Conservation (phyloP, 2,329 filamentous ascomycete genomes). For the Neofusicoccum ribis region DNA sequence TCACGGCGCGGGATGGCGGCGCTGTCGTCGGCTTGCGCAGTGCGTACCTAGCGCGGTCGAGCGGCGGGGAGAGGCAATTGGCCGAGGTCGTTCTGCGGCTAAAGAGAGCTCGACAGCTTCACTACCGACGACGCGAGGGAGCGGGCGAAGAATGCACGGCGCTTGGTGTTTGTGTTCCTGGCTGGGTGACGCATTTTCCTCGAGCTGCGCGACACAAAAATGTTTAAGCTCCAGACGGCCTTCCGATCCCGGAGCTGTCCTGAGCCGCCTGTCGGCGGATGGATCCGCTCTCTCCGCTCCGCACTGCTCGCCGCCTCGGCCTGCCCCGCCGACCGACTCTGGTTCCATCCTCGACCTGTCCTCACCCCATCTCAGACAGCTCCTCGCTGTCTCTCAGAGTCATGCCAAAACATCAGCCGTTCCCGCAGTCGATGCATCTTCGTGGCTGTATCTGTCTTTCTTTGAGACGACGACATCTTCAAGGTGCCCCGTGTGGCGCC, state of each 20-base stretch:
- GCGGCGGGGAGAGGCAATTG: slow-evolving; percentile 10
- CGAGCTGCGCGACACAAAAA: slow-evolving; percentile 9
- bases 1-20: neutral
- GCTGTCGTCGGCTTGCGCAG: slow-evolving; percentile 9
- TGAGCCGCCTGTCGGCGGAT: slow-evolving; percentile 3
- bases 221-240: slow-evolving; percentile 8
- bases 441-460: too few species aligned
- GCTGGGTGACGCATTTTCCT: neutral
- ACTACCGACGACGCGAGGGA: neutral
- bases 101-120: slow-evolving; percentile 3
- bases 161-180: slow-evolving; percentile 13
- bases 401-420: too few species aligned
- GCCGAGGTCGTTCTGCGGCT: slow-evolving; percentile 18
- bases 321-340: neutral
- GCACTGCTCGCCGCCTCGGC: neutral
- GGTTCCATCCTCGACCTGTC: neutral
- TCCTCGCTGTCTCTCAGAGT: neutral
- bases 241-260: slow-evolving; percentile 15
- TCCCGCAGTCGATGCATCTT: too few species aligned
- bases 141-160: neutral
- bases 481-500: too few species aligned
- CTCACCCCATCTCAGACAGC: neutral
- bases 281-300: neutral
- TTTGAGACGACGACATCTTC: too few species aligned
- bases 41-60: slow-evolving; percentile 13